Base-by-base conservation (phyloP, 768 basidiomycete genomes). In the Mycena latifolia region DNA sequence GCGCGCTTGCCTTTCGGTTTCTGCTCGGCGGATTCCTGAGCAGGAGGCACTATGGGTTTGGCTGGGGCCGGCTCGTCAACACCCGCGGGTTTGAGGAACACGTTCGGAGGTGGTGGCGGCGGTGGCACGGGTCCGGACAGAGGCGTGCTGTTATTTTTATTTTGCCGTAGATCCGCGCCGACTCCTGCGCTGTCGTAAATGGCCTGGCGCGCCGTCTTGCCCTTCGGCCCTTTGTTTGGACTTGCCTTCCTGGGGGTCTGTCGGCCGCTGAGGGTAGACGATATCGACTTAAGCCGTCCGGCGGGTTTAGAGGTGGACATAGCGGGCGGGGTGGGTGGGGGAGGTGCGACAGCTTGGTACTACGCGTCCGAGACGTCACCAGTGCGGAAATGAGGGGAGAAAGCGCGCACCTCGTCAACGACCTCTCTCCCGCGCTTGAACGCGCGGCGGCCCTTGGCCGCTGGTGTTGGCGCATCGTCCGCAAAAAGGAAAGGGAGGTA, bases 401-500 rank as follows among this genome's bases (percentile, higher is more conserved):
- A 29, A 46, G 51, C 25, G 46, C 63, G 55, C 69, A 76, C 76
- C 58, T 74, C 74, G 33, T 65, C 63, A 15, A 71, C 73, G 22
- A 84, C 76, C 73, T 88, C 86, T 61, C 81, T 71, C 25, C 88
- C 88, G 50, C 78, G 77, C 61, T 85, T 84, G 67, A 89, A 90
- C 14, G 76, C 79, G 56, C 89, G 82, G 54, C 88, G 81, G 41
- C 89, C 89, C 72, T 79, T 80, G 59, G 77, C 48, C 64, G 72
- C 17, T 33, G 17, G 33, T 17, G 22, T 37, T 46, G 22, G 24
- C 18, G 29, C 18, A 28, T 71, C 67, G 54, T 75, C 66, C 46
- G 82, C 77, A 69, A 89, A 89, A 20, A 91, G 76, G 75, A 91
- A 91, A 5, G 90, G 90, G 28, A 91, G 74, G 75, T 90, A 91